phyloP scores from a whole-genome alignment of 371 early-diverging fungal genomes.

The Thermomucor indicae-seudaticae region DNA sequence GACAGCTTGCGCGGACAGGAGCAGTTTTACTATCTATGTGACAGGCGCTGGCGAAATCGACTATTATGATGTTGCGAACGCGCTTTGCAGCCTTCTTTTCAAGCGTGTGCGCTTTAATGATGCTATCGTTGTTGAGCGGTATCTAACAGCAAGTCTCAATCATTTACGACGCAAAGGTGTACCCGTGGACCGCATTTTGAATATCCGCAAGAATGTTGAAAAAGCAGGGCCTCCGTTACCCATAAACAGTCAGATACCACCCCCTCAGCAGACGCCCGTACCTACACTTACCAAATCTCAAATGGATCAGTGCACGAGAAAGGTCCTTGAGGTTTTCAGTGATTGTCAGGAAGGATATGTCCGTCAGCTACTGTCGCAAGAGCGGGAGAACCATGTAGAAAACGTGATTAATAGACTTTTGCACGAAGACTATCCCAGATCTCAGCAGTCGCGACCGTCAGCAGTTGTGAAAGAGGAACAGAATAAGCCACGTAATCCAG shows the following conservation, averaged over 20 bases:
- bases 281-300: constrained; percentile 16
- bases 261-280: constrained; percentile 2
- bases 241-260: constrained; percentile 1
- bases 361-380: constrained; percentile 45
- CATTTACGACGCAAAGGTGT: constrained; percentile 74
- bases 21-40: constrained; percentile 59
- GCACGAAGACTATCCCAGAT: constrained; percentile 18
- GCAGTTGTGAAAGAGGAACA: neutral
- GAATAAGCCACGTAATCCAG: neutral
- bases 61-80: constrained; percentile 77
- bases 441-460: neutral
- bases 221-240: neutral
- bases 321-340: constrained; percentile 62
- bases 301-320: constrained; percentile 37
- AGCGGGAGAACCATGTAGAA: constrained; percentile 53
- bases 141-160: constrained; percentile 58
- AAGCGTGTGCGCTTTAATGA: constrained; percentile 62
- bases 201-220: constrained; percentile 41
- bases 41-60: constrained; percentile 61
- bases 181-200: constrained; percentile 86
- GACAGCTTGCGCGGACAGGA: constrained; percentile 60
- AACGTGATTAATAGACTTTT: constrained; percentile 61
- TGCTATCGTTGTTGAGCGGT: constrained; percentile 58
- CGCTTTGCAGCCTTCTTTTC: constrained; percentile 57
- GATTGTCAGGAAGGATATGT: constrained; percentile 66